Evolutionary conservation across 495 filamentous ascomycete genomes (phyloP).

Genomic region (Aspergillus sparsus): DNA sequence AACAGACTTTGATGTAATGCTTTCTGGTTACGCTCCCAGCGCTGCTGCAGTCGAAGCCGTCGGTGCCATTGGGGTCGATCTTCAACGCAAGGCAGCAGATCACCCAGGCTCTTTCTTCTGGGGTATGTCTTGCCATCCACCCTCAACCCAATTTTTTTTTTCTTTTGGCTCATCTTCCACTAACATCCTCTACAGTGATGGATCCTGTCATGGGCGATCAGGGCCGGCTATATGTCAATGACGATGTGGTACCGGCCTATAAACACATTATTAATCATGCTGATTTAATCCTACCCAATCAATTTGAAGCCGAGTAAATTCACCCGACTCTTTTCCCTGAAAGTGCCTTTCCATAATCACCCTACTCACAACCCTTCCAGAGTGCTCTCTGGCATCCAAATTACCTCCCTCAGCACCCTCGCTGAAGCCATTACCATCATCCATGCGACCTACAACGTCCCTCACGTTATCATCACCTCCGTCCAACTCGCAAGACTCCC

Average conservation of each 20-base stretch:
- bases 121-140: conserved; percentile 52
- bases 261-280: conserved; percentile 74
- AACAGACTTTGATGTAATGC: conserved; percentile 84
- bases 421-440: conserved; percentile 71
- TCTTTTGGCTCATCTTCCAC: conserved; percentile 8
- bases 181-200: conserved; percentile 56
- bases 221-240: conserved; percentile 82
- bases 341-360: background rate
- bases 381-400: conserved; percentile 76
- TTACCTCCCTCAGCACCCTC: conserved; percentile 72
- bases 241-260: conserved; percentile 90
- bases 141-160: background rate
- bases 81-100: conserved; percentile 63
- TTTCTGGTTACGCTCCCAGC: conserved; percentile 89
- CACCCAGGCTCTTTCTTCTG: conserved; percentile 86
- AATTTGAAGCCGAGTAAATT: conserved; percentile 92
- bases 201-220: conserved; percentile 99
- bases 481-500: conserved; percentile 54
- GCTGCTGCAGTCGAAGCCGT: conserved; percentile 81
- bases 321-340: conserved; percentile 11
- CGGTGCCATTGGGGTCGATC: conserved; percentile 76
- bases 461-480: conserved; percentile 92
- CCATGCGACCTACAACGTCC: conserved; percentile 73
- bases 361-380: conserved; percentile 42
- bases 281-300: conserved; percentile 92